Evolutionary conservation across 2,329 filamentous ascomycete genomes (phyloP), one percentile per base, ranked within the genome.

Genomic region (Microdochium paspali): DNA sequence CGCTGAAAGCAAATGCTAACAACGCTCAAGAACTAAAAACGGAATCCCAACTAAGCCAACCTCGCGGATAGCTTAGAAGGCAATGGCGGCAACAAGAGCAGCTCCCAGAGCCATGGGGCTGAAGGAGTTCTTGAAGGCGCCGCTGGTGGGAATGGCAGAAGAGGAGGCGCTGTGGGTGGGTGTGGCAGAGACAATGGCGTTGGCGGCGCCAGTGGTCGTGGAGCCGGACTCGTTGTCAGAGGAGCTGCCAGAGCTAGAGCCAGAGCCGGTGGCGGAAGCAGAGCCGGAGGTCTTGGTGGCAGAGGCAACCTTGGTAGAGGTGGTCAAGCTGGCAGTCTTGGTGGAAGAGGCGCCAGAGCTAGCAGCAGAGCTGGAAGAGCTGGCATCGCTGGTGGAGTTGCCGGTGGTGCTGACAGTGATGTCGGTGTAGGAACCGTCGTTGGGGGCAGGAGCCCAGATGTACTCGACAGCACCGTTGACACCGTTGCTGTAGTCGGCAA

Each of bases 401-500:
- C 51, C 54, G 49, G 52, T 57, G 25, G 57, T 55, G 23, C 52
- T 46, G 46, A 80, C 65, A 55, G 72, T 62, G 67, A 80, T 79
- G 67, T 69, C 74, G 55, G 69, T 50, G 62, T 66, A 74, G 48
- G 59, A 68, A 56, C 77, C 77, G 50, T 66, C 66, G 51, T 67
- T 61, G 64, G 76, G 76, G 20, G 61, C 58, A 21, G 35, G 35
- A 57, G 72, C 40, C 60, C 60, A 81, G 50, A 66, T 57, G 67
- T 81, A 81, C 65, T 74, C 64, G 58, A 67, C 72, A 52, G 73
- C 71, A 47, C 65, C 64, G 49, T 68, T 58, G 46, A 66, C 65
- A 52, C 72, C 71, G 60, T 76, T 76, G 58, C 68, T 68, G 64
- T 74, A 77, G 66, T 81, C 76, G 55, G 65, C 59, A 52, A 81